These are phyloP conservation scores for button mushroom (Agaricus bisporus) DNA, from an alignment of 768 basidiomycete genomes.

Conservation along the genomic window DNA sequence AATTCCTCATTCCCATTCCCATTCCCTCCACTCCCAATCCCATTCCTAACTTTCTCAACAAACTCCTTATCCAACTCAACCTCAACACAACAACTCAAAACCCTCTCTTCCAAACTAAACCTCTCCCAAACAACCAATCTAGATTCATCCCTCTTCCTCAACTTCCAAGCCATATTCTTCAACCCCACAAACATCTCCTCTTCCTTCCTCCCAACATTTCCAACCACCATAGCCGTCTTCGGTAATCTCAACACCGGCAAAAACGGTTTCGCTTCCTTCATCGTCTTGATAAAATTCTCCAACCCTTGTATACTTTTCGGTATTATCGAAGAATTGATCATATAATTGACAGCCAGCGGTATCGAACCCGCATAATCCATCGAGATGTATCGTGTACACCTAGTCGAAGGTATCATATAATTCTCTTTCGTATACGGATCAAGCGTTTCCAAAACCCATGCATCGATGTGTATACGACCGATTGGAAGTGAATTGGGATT, in stretches of 20 bases:
- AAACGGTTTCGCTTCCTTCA: constrained; percentile 34
- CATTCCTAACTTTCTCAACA: constrained; percentile 10
- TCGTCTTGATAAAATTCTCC: constrained; percentile 56
- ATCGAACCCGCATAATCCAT: constrained; percentile 85
- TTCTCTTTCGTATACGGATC: constrained; percentile 94
- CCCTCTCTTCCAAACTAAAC: constrained; percentile 43
- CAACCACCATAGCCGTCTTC: constrained; percentile 51
- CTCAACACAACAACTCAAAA: constrained; percentile 47
- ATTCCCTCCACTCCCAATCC: constrained; percentile 10
- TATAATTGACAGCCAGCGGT: constrained; percentile 78
- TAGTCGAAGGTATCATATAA: constrained; percentile 89
- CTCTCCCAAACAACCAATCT: constrained; percentile 50
- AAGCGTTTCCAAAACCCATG: constrained; percentile 94
- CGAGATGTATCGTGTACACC: constrained; percentile 78
- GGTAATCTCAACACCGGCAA: constrained; percentile 70
- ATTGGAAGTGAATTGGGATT: constrained; percentile 71
- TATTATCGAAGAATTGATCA: constrained; percentile 68
- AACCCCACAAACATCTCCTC: constrained; percentile 34
- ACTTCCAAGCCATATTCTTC: constrained; percentile 46
- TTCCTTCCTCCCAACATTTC: constrained; percentile 35
- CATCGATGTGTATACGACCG: constrained; percentile 82
- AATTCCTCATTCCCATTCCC: background rate
- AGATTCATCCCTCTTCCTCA: constrained; percentile 53
- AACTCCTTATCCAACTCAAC: constrained; percentile 27
- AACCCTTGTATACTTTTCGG: constrained; percentile 68